Evolutionary conservation across 1,284 basidiomycete genomes (phyloP).

Genomic region (Sphagnurus paluster): DNA sequence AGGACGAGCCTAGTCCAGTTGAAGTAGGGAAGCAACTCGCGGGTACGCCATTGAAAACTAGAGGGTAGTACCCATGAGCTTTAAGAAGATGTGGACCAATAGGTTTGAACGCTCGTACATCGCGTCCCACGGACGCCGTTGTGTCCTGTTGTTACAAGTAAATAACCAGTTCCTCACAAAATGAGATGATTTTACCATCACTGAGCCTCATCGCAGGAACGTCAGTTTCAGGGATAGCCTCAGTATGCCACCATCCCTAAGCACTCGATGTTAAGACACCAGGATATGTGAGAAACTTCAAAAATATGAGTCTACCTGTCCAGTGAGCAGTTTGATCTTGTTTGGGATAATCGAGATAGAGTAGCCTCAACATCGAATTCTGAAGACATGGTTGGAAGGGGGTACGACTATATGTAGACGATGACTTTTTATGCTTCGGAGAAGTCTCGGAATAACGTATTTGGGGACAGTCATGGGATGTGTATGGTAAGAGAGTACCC

Average conservation of each 20-base stretch:
- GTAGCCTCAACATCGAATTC: constrained; percentile 38
- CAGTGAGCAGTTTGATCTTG: constrained; percentile 46
- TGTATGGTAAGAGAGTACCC: not conserved
- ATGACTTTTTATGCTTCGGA: constrained; percentile 18
- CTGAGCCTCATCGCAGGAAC: constrained; percentile 47
- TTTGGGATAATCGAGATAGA: constrained; percentile 36
- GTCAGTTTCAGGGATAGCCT: constrained; percentile 41
- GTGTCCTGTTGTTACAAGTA: constrained; percentile 32
- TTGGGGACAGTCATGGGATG: constrained; percentile 1
- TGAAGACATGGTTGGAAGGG: constrained; percentile 14
- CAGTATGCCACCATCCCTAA: constrained; percentile 53
- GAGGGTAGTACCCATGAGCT: not conserved
- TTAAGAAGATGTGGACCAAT: not conserved
- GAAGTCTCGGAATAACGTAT: constrained; percentile 18
- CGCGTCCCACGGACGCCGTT: constrained; percentile 52
- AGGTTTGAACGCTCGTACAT: constrained; percentile 27
- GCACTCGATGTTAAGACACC: not conserved
- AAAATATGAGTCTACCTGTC: constrained; percentile 30
- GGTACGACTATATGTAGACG: too few species aligned
- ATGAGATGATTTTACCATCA: constrained; percentile 31
- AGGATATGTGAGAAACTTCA: not conserved
- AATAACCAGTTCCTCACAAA: not conserved
- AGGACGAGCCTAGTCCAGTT: constrained; percentile 49
- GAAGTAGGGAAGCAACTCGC: constrained; percentile 50
- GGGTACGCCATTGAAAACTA: constrained; percentile 50